A percentile compares a stretch with the other conserved stretches of the same genome.
Evolutionary conservation across 1,284 basidiomycete species (phyloP).

Genomic region (Inonotus hispidus): DNA sequence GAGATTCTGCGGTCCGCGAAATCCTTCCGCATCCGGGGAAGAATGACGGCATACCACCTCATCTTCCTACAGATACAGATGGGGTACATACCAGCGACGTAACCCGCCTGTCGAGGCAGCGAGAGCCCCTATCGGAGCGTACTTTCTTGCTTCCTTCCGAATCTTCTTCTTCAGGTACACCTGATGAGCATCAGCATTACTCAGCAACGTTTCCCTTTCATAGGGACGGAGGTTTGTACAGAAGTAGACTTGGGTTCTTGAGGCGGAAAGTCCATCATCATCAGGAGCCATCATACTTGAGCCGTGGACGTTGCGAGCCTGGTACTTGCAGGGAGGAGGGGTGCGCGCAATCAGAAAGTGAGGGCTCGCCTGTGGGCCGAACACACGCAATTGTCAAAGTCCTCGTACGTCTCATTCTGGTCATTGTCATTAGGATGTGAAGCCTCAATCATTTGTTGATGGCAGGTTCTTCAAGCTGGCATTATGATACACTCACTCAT

Average conservation of each 20-base stretch:
- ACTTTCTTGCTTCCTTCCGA: constrained; percentile 1
- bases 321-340: constrained; percentile 26
- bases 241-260: not conserved
- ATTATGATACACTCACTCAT: constrained; percentile 83
- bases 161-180: not conserved
- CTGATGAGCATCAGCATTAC: not conserved
- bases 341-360: constrained; percentile 50
- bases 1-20: not conserved
- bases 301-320: not conserved
- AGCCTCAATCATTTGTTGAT: not conserved
- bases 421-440: not conserved
- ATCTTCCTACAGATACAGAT: not conserved
- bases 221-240: not conserved
- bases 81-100: not conserved
- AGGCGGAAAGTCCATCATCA: not conserved
- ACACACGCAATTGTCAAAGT: constrained; percentile 55
- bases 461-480: constrained; percentile 70
- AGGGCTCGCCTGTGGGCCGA: not conserved
- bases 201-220: not conserved
- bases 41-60: not conserved
- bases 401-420: not conserved
- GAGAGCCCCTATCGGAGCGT: not conserved
- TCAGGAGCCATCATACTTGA: not conserved
- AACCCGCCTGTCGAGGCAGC: not conserved
- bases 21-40: not conserved